Evolutionary conservation across 2,329 filamentous ascomycete species (phyloP).

Genomic region (Graphilbum sp.): DNA sequence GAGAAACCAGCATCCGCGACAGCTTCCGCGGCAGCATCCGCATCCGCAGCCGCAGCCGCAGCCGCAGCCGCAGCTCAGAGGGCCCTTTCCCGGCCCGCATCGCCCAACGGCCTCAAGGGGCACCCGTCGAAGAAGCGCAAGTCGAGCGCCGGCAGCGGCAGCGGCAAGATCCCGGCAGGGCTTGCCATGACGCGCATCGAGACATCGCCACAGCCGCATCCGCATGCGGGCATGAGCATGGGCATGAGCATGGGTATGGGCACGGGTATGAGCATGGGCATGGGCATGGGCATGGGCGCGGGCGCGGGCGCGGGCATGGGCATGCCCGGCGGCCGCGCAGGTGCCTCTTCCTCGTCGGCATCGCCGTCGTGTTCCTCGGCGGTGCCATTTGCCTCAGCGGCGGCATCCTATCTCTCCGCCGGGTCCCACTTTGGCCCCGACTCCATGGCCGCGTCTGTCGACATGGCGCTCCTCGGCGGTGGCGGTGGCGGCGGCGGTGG

Average conservation of each 20-base stretch:
- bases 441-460: conserved; percentile 9
- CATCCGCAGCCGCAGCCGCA: background rate
- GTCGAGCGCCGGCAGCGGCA: conserved; percentile 44
- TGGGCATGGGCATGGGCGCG: too few relatives aligned
- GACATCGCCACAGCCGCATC: conserved; percentile 24
- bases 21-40: too few relatives aligned
- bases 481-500: conserved; percentile 9
- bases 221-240: too few relatives aligned
- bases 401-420: conserved; percentile 22
- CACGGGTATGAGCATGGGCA: too few relatives aligned
- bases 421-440: conserved; percentile 13
- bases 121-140: conserved; percentile 70
- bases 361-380: conserved; percentile 21
- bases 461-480: conserved; percentile 9
- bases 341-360: conserved; percentile 21
- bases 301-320: background rate
- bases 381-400: conserved; percentile 27
- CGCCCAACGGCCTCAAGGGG: conserved; percentile 47
- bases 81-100: conserved; percentile 55
- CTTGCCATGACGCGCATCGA: conserved; percentile 74
- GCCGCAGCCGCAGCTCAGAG: conserved; percentile 14
- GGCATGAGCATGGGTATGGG: too few relatives aligned
- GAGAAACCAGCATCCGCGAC: background rate
- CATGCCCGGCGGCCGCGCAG: conserved; percentile 9
- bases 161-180: conserved; percentile 51